These are phyloP conservation scores for Coemansia sp. DNA, from an alignment of 192 early-diverging fungal species.

Conservation along the genomic window DNA sequence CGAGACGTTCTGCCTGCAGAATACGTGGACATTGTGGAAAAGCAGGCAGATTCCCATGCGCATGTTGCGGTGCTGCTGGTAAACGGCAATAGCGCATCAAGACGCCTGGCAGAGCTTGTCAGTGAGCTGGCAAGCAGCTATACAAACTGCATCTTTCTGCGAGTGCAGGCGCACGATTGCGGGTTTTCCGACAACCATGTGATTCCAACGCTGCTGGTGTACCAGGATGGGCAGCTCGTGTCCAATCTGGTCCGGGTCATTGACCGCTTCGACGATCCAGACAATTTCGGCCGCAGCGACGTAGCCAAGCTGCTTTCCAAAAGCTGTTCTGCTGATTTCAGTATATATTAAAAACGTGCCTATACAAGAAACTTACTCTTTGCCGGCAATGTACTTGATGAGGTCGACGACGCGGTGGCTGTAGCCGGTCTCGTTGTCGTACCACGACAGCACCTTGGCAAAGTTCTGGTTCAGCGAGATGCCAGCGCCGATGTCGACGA, in stretches of 20 bases:
- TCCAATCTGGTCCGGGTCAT: slow-evolving; percentile 45
- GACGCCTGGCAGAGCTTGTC: slow-evolving; percentile 19
- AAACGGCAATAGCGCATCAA: slow-evolving; percentile 9
- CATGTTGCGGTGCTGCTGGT: slow-evolving; percentile 17
- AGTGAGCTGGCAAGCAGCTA: slow-evolving; percentile 5
- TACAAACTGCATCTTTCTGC: slow-evolving; percentile 26
- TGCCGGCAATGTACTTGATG: slow-evolving; percentile 67
- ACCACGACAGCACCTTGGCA: slow-evolving; percentile 96
- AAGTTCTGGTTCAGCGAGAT: slow-evolving; percentile 91
- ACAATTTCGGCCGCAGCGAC: slow-evolving; percentile 25
- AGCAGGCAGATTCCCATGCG: slow-evolving; percentile 14
- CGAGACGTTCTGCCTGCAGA: slow-evolving; percentile 27
- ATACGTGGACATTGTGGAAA: slow-evolving; percentile 45
- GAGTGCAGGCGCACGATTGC: slow-evolving; percentile 35
- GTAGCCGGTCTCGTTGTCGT: slow-evolving; percentile 93
- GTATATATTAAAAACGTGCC: background rate
- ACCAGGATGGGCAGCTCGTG: slow-evolving; percentile 30
- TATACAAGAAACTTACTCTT: slow-evolving; percentile 24
- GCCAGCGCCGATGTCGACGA: slow-evolving; percentile 95
- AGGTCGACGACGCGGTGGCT: slow-evolving; percentile 87
- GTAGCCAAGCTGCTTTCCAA: slow-evolving; percentile 14
- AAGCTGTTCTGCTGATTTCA: background rate
- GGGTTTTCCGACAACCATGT: slow-evolving; percentile 32
- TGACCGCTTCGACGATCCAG: slow-evolving; percentile 18
- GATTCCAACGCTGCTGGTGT: slow-evolving; percentile 37